phyloP scores from a whole-genome alignment of 1,284 basidiomycete genomes.

The Limonomyces culmigenus region DNA sequence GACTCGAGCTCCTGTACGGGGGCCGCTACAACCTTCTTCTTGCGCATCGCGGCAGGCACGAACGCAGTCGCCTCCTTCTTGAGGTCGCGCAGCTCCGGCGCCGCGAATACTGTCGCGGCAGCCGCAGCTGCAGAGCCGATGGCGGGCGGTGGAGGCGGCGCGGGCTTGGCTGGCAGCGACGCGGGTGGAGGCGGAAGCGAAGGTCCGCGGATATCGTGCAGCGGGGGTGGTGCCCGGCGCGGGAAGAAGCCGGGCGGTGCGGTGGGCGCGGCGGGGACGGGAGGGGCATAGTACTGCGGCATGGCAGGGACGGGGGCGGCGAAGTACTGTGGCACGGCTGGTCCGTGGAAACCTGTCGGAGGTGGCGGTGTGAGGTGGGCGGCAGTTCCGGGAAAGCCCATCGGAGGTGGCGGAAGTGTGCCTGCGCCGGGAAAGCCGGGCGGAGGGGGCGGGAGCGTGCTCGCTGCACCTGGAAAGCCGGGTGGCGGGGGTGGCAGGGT shows the following conservation, averaged over 20 bases:
- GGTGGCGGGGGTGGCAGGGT: slow-evolving; percentile 7
- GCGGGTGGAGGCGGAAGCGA: slow-evolving; percentile 17
- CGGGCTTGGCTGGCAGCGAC: slow-evolving; percentile 10
- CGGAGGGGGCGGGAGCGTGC: slow-evolving; percentile 12
- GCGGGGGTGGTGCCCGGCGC: slow-evolving; percentile 26
- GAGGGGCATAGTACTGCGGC: slow-evolving; percentile 1
- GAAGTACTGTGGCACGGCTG: slow-evolving; percentile 1
- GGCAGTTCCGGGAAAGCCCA: slow-evolving; percentile 12
- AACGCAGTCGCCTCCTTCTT: slow-evolving; percentile 88
- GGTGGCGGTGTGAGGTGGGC: slow-evolving; percentile 8
- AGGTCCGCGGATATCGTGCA: slow-evolving; percentile 47
- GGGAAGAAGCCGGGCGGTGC: slow-evolving; percentile 45
- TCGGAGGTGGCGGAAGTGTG: slow-evolving; percentile 9
- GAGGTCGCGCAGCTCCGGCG: slow-evolving; percentile 73
- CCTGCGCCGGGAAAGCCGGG: slow-evolving; percentile 13
- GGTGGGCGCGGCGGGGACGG: slow-evolving; percentile 16
- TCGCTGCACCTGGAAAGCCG: slow-evolving; percentile 2
- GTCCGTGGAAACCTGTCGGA: slow-evolving; percentile 13
- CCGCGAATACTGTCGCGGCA: slow-evolving; percentile 63
- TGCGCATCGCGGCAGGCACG: slow-evolving; percentile 55
- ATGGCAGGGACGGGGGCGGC: slow-evolving; percentile 2
- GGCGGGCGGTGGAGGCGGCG: slow-evolving; percentile 9
- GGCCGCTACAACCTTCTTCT: slow-evolving; percentile 30
- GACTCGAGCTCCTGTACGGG: too few species aligned
- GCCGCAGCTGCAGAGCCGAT: slow-evolving; percentile 12